These are phyloP conservation scores for Fusarium abutilonis DNA, from an alignment of 2,329 filamentous ascomycete species.

Conservation along the genomic window DNA sequence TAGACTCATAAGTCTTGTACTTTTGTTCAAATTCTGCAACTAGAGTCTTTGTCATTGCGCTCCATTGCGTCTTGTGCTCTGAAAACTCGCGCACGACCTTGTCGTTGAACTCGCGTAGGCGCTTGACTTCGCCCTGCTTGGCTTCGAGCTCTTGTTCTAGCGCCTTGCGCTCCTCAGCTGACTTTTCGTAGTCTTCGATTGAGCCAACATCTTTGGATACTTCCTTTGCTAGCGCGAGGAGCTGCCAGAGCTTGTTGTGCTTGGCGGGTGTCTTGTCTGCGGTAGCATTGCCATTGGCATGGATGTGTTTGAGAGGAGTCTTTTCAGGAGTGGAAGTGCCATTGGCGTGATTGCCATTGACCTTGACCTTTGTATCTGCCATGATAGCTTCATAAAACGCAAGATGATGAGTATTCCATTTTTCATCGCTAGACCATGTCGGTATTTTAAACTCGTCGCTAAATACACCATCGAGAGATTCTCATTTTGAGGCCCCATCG, in stretches of 20 bases:
- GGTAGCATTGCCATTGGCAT: slow-evolving; percentile 31
- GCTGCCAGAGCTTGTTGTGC: slow-evolving; percentile 43
- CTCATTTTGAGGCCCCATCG: slow-evolving; percentile 27
- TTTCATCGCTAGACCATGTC: slow-evolving; percentile 27
- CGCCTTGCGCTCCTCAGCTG: slow-evolving; percentile 35
- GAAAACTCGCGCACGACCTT: slow-evolving; percentile 39
- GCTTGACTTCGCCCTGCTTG: slow-evolving; percentile 39
- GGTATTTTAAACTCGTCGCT: slow-evolving; percentile 37
- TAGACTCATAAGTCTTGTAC: slow-evolving; percentile 42
- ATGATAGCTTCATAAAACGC: slow-evolving; percentile 27
- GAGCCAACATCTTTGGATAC: slow-evolving; percentile 44
- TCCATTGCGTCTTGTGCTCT: slow-evolving; percentile 38
- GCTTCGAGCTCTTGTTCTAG: slow-evolving; percentile 41
- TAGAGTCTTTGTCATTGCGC: slow-evolving; percentile 34
- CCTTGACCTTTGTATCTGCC: slow-evolving; percentile 46
- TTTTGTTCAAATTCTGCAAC: slow-evolving; percentile 42
- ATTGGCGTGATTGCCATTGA: slow-evolving; percentile 32
- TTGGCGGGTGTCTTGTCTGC: slow-evolving; percentile 27
- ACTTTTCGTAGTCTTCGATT: slow-evolving; percentile 43
- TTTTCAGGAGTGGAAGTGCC: slow-evolving; percentile 28
- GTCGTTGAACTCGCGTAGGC: slow-evolving; percentile 43
- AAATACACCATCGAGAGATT: slow-evolving; percentile 14
- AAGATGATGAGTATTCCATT: slow-evolving; percentile 25
- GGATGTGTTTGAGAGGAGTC: slow-evolving; percentile 25
- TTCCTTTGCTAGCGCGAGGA: slow-evolving; percentile 44